Conservation (phyloP, 164 flowering plant genomes). For the Nymphaea colorata region DNA sequence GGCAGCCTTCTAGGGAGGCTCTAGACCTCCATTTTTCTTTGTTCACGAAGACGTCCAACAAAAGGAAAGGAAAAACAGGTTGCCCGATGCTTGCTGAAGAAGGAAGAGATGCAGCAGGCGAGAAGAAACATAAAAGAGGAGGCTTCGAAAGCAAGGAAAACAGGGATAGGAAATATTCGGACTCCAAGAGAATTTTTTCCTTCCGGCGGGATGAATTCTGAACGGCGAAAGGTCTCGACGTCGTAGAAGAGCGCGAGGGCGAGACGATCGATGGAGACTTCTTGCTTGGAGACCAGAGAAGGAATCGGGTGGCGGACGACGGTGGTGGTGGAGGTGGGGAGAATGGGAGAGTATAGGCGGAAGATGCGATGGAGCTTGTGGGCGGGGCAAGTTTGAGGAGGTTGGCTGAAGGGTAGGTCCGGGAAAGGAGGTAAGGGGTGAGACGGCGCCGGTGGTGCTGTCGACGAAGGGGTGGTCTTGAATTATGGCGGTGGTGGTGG, state of each 20-base stretch:
- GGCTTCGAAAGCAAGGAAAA: neutral
- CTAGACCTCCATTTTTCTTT: neutral
- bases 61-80: neutral
- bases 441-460: neutral
- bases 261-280: neutral
- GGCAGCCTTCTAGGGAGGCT: slow-evolving; percentile 20
- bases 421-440: neutral
- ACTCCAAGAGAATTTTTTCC: no score
- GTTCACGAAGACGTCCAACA: neutral
- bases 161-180: no score
- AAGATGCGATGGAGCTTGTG: neutral
- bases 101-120: neutral
- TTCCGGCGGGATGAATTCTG: no score
- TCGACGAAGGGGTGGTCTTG: neutral
- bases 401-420: neutral
- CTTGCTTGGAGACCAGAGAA: neutral
- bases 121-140: neutral
- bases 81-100: neutral
- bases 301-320: neutral
- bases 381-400: neutral
- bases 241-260: neutral
- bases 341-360: neutral
- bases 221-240: neutral
- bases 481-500: neutral
- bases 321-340: neutral